phyloP scores from a whole-genome alignment of 2,329 filamentous ascomycete species.

The Beauveria medogensis region DNA sequence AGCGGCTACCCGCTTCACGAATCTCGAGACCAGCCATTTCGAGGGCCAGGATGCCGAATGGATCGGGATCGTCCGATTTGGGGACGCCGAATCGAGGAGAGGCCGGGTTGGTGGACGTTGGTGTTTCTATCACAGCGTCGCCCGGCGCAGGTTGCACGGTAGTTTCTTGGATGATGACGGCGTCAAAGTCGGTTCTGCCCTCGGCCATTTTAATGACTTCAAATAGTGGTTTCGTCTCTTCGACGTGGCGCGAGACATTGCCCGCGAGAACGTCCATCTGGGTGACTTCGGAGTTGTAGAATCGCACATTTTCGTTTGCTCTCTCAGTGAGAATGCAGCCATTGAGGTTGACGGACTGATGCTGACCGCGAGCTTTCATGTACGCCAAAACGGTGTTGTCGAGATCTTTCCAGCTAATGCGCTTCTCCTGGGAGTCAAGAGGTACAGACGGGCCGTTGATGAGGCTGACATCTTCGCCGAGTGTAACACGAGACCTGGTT shows the following conservation, averaged over 20 bases:
- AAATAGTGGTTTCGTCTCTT: constrained; percentile 53
- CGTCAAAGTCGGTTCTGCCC: constrained; percentile 69
- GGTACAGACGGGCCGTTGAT: constrained; percentile 65
- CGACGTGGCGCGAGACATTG: constrained; percentile 44
- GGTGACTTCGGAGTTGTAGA: constrained; percentile 42
- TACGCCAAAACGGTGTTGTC: constrained; percentile 50
- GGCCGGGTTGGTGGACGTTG: constrained; percentile 26
- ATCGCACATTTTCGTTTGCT: constrained; percentile 51
- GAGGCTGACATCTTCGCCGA: constrained; percentile 74
- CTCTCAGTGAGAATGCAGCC: constrained; percentile 51
- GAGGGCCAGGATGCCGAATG: constrained; percentile 83
- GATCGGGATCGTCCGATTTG: constrained; percentile 74
- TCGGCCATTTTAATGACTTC: constrained; percentile 86
- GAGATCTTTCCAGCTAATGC: constrained; percentile 43
- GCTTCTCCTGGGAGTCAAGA: constrained; percentile 42
- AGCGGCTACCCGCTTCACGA: constrained; percentile 68
- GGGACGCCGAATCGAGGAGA: constrained; percentile 66
- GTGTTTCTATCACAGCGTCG: constrained; percentile 54
- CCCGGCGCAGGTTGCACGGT: constrained; percentile 64
- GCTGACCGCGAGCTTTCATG: constrained; percentile 49
- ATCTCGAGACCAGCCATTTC: constrained; percentile 86
- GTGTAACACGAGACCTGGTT: constrained; percentile 66
- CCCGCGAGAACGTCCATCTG: constrained; percentile 51
- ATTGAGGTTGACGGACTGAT: constrained; percentile 45
- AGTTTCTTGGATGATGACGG: constrained; percentile 54